phyloP scores from a whole-genome alignment of 2,329 filamentous ascomycete genomes.

The Sarocladium brachiariae region DNA sequence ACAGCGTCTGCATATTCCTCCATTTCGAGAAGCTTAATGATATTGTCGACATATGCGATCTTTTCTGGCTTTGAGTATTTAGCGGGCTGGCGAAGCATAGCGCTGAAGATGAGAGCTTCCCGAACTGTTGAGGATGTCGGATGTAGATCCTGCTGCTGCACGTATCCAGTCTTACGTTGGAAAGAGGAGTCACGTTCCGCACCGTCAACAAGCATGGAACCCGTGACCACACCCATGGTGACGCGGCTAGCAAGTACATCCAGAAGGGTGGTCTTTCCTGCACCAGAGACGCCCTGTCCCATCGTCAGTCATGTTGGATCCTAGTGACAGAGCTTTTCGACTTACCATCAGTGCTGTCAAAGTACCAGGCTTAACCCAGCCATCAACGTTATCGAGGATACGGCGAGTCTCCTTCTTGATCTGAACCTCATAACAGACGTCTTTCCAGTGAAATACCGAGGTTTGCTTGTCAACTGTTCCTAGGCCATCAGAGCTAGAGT shows the following conservation, averaged over 20 bases:
- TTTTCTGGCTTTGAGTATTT: slow-evolving; percentile 70
- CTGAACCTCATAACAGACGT: slow-evolving; percentile 65
- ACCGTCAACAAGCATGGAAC: slow-evolving; percentile 13
- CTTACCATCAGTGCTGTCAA: slow-evolving; percentile 71
- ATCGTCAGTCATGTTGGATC: not conserved
- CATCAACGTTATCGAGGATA: slow-evolving; percentile 75
- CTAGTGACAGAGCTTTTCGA: no score
- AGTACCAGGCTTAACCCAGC: slow-evolving; percentile 85
- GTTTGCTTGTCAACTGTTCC: slow-evolving; percentile 31
- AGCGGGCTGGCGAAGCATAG: slow-evolving; percentile 74
- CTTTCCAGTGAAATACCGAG: slow-evolving; percentile 70
- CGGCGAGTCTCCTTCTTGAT: slow-evolving; percentile 67
- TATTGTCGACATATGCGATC: slow-evolving; percentile 78
- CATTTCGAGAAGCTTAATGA: slow-evolving; percentile 89
- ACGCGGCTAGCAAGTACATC: slow-evolving; percentile 12
- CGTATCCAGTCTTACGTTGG: slow-evolving; percentile 14
- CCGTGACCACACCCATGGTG: slow-evolving; percentile 12
- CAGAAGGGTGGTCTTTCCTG: slow-evolving; percentile 14
- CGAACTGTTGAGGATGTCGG: slow-evolving; percentile 31
- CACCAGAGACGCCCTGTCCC: slow-evolving; percentile 25
- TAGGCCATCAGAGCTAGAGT: not conserved
- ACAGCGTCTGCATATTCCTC: slow-evolving; percentile 82
- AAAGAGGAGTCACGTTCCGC: slow-evolving; percentile 12
- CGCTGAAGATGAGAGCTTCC: slow-evolving; percentile 81
- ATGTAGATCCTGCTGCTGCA: slow-evolving; percentile 13